Percentiles rank a stretch among this genome's conserved stretches.
phyloP scores from a whole-genome alignment of 2,329 filamentous ascomycete species.

The Trichoderma atrobrunneum region DNA sequence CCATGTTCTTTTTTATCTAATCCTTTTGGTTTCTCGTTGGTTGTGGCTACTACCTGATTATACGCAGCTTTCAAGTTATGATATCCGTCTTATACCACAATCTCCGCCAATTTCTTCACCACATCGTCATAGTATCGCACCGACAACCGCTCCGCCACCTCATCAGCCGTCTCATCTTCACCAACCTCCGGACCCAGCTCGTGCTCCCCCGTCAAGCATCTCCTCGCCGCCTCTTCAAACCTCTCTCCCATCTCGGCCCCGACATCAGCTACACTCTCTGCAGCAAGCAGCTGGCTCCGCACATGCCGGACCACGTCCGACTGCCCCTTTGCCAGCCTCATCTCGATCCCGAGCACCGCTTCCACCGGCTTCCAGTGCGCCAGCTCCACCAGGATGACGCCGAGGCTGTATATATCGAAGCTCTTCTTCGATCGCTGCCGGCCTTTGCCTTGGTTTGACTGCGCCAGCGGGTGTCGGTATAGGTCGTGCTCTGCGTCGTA shows the following conservation, averaged over 20 bases:
- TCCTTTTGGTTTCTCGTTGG: too few species aligned
- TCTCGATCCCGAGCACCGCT: slow-evolving; percentile 39
- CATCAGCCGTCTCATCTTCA: slow-evolving; percentile 42
- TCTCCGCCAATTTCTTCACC: slow-evolving; percentile 40
- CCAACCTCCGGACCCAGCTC: slow-evolving; percentile 36
- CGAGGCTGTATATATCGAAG: slow-evolving; percentile 53
- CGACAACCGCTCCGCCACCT: slow-evolving; percentile 40
- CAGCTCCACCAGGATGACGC: slow-evolving; percentile 52
- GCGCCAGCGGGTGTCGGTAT: slow-evolving; percentile 48
- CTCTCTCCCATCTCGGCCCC: slow-evolving; percentile 40
- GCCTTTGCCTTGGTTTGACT: slow-evolving; percentile 34
- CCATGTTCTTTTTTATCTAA: not conserved
- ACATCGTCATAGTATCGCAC: slow-evolving; percentile 44
- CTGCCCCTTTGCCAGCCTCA: slow-evolving; percentile 33
- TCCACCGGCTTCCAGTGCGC: slow-evolving; percentile 52
- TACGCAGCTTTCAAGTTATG: not conserved
- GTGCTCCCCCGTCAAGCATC: slow-evolving; percentile 37
- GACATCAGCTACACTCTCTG: slow-evolving; percentile 32
- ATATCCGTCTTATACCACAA: slow-evolving; percentile 31
- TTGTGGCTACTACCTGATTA: not conserved
- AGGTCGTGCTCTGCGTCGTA: slow-evolving; percentile 46
- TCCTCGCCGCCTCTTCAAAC: slow-evolving; percentile 38
- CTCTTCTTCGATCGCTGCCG: slow-evolving; percentile 44
- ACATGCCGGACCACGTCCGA: slow-evolving; percentile 39
- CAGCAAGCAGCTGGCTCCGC: slow-evolving; percentile 32